Evolutionary conservation across 1,139 yeast genomes (phyloP).

Genomic region (Suhomyces chickasaworum): DNA sequence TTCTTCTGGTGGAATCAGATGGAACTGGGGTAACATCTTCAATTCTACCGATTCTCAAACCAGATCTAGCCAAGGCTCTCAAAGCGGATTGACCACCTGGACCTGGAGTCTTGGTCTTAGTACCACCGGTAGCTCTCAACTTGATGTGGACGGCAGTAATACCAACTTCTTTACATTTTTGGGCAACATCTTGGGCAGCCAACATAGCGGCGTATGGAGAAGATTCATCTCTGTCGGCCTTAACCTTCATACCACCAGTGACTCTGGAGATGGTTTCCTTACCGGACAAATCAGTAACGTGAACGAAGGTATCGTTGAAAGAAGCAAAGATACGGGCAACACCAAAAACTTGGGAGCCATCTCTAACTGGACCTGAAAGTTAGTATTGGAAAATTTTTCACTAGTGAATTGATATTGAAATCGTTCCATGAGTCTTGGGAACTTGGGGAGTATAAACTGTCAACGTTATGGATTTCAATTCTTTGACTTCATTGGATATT

Average conservation of each 20-base stretch:
- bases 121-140: constrained; percentile 99
- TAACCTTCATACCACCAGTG: constrained; percentile 99
- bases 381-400: constrained; percentile 19
- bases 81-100: constrained; percentile 99
- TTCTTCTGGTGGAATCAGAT: constrained; percentile 99
- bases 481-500: neutral
- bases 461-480: neutral
- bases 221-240: constrained; percentile 99
- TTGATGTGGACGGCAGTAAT: constrained; percentile 99
- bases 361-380: constrained; percentile 77
- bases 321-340: constrained; percentile 99
- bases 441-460: neutral
- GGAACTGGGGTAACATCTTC: constrained; percentile 99
- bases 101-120: constrained; percentile 99
- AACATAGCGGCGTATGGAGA: constrained; percentile 99
- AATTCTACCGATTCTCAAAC: constrained; percentile 99
- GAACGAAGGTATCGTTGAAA: constrained; percentile 99
- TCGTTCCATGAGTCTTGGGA: neutral
- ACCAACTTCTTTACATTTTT: constrained; percentile 99
- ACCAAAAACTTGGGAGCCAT: constrained; percentile 99
- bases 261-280: constrained; percentile 99
- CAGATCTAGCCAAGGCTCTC: constrained; percentile 99
- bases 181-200: constrained; percentile 99
- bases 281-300: constrained; percentile 99
- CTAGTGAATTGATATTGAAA: neutral